These are phyloP conservation scores for Cryptococcus sp. DNA, from an alignment of 1,284 basidiomycete genomes.

Conservation along the genomic window DNA sequence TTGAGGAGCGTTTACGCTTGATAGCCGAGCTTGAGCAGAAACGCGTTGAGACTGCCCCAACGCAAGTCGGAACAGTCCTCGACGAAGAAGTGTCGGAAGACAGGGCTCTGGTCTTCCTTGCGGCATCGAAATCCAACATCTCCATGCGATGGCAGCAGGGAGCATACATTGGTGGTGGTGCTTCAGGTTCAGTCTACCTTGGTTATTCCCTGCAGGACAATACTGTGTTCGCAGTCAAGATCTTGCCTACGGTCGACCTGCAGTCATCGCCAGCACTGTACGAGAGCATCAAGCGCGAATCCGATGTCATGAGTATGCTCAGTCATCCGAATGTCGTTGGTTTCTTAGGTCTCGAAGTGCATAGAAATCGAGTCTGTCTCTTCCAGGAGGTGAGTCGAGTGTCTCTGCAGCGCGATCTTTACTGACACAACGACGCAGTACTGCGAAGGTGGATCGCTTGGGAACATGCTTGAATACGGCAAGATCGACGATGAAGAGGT, in stretches of 20 bases:
- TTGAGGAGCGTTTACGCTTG: constrained; percentile 66
- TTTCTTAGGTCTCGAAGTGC: constrained; percentile 94
- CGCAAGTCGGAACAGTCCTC: constrained; percentile 79
- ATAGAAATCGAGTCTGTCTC: constrained; percentile 21
- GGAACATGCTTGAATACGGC: constrained; percentile 86
- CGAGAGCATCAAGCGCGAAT: constrained; percentile 94
- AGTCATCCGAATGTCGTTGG: constrained; percentile 98
- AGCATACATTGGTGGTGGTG: constrained; percentile 94
- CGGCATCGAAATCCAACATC: constrained; percentile 89
- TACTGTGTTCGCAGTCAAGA: constrained; percentile 98
- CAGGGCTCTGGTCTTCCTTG: constrained; percentile 84
- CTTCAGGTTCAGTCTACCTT: constrained; percentile 96
- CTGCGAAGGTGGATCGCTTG: constrained; percentile 93
- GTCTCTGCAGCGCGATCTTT: not conserved
- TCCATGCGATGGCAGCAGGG: constrained; percentile 99
- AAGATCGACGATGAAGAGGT: constrained; percentile 96
- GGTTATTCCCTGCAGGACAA: constrained; percentile 97
- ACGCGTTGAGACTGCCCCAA: constrained; percentile 64
- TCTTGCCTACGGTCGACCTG: constrained; percentile 96
- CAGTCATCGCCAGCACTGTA: constrained; percentile 78
- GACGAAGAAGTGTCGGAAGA: constrained; percentile 90
- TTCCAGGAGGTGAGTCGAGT: constrained; percentile 18
- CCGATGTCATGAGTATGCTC: constrained; percentile 98
- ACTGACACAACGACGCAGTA: constrained; percentile 59
- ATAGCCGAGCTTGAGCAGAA: constrained; percentile 65